Conservation (phyloP, 352 stramenopile species). For the Globisporangium barbulae region DNA sequence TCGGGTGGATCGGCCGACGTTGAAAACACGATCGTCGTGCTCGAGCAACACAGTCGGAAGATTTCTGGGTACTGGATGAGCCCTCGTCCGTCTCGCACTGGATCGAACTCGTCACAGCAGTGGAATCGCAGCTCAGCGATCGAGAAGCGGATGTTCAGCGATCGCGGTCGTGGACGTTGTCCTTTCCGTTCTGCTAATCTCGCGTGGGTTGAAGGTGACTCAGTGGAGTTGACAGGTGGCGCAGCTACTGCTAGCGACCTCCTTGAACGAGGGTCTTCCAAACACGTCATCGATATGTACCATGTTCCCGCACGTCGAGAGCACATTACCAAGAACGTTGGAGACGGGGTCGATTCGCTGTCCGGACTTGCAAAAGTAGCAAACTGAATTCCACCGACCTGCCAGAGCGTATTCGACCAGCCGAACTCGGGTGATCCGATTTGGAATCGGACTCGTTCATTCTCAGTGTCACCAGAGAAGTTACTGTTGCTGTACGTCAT, state of each 20-base stretch:
- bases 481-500: conserved; percentile 6
- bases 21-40: conserved; percentile 42
- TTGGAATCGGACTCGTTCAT: conserved; percentile 54
- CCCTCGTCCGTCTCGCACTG: conserved; percentile 25
- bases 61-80: conserved; percentile 61
- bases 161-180: conserved; percentile 17
- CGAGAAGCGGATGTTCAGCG: conserved; percentile 34
- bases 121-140: conserved; percentile 49
- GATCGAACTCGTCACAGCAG: conserved; percentile 63
- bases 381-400: conserved; percentile 83
- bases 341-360: conserved; percentile 8
- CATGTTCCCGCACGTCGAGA: conserved; percentile 69
- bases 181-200: conserved; percentile 12
- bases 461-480: background rate
- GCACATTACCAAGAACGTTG: conserved; percentile 68
- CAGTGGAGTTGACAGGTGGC: conserved; percentile 7
- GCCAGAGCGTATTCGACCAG: conserved; percentile 81
- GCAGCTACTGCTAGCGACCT: conserved; percentile 14
- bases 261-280: conserved; percentile 44
- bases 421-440: conserved; percentile 53
- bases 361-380: conserved; percentile 40
- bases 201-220: conserved; percentile 16
- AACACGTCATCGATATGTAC: conserved; percentile 57
- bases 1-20: conserved; percentile 53
- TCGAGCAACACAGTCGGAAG: conserved; percentile 34